Percentiles rank a stretch among this genome's conserved stretches.
These are phyloP conservation scores for Parasitella parasitica DNA, from an alignment of 371 early-diverging fungal genomes.

Conservation along the genomic window DNA sequence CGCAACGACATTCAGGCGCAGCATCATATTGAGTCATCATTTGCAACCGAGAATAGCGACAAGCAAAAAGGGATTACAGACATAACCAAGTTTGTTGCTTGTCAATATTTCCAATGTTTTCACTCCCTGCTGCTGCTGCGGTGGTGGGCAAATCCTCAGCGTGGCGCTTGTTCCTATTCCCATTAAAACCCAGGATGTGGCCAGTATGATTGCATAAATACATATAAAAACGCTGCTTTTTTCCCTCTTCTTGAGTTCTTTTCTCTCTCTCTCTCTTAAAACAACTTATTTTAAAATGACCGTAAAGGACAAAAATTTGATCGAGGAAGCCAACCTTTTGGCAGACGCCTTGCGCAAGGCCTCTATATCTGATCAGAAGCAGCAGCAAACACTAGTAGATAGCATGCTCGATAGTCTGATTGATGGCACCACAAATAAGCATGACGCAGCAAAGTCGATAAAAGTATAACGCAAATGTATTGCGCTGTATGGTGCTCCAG, in stretches of 20 bases:
- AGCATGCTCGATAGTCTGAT: slow-evolving; percentile 1
- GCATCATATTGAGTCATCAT: background rate
- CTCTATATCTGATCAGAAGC: slow-evolving; percentile 7
- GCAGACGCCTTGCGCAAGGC: slow-evolving; percentile 17
- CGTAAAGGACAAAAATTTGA: background rate
- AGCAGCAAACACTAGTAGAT: background rate
- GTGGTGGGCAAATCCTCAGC: background rate
- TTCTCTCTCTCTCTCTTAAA: background rate
- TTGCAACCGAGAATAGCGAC: background rate
- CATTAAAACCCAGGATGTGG: background rate
- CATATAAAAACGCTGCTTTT: background rate
- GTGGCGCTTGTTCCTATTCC: background rate
- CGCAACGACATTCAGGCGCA: background rate
- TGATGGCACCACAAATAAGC: background rate
- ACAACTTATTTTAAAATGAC: background rate
- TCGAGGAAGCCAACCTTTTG: slow-evolving; percentile 19
- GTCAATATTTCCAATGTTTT: background rate
- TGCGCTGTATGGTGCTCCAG: background rate
- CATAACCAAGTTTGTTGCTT: background rate
- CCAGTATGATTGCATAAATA: background rate
- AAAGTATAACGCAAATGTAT: background rate
- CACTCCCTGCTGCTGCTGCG: background rate
- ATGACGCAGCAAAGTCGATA: background rate
- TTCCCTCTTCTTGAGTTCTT: too few relatives aligned
- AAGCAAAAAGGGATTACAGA: background rate